These are phyloP conservation scores for Themeda triandra DNA, from an alignment of 176 grass and related monocot species.

Conservation along the genomic window DNA sequence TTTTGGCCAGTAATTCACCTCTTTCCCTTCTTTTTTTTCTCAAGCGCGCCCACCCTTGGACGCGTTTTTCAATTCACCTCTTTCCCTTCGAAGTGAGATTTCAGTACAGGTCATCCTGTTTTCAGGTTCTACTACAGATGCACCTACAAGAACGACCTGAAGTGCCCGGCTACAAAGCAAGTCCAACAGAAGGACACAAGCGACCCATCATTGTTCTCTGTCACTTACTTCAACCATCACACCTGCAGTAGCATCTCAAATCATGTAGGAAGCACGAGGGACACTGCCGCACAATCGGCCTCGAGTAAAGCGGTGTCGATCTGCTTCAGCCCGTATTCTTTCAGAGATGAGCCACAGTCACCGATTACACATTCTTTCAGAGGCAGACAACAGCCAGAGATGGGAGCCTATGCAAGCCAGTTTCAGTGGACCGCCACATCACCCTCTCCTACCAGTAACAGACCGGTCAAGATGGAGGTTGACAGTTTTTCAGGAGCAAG, in stretches of 20 bases:
- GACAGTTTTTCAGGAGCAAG: slow-evolving; percentile 1
- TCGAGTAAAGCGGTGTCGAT: slow-evolving; percentile 27
- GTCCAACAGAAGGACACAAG: slow-evolving; percentile 51
- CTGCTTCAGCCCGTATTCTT: slow-evolving; percentile 20
- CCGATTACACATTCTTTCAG: background rate
- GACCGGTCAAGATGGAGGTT: slow-evolving; percentile 17
- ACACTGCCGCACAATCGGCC: background rate
- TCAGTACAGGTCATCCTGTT: background rate
- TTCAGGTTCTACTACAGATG: slow-evolving; percentile 69
- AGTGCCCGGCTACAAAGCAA: slow-evolving; percentile 58
- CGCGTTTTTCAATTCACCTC: background rate
- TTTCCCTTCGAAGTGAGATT: background rate
- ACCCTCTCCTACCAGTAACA: background rate
- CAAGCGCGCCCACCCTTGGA: too few species aligned
- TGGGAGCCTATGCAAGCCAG: background rate
- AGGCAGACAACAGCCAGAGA: slow-evolving; percentile 18
- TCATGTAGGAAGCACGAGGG: background rate
- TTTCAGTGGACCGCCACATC: slow-evolving; percentile 26
- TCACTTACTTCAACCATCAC: slow-evolving; percentile 55
- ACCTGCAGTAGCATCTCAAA: slow-evolving; percentile 42
- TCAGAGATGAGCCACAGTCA: background rate
- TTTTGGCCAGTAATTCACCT: background rate
- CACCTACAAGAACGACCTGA: slow-evolving; percentile 59
- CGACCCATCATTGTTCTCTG: slow-evolving; percentile 40
- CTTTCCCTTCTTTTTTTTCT: background rate